Conservation (phyloP, 2,329 filamentous ascomycete genomes). For the Exophiala phaeomuriformis region DNA sequence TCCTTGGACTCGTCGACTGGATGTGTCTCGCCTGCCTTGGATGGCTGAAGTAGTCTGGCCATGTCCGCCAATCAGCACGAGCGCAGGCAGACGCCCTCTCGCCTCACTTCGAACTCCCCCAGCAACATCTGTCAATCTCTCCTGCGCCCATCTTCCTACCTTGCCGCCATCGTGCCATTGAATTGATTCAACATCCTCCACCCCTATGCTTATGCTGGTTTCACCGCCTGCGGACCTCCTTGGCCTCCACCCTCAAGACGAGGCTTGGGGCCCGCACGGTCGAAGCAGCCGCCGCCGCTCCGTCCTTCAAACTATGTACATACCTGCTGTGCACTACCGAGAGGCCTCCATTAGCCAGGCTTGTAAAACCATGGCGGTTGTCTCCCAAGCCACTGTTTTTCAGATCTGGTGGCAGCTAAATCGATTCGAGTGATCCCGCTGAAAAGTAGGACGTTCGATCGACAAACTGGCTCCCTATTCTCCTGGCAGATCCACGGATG, state of each 20-base stretch:
- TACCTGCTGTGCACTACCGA: too few relatives aligned
- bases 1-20: neutral
- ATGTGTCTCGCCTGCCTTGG: neutral
- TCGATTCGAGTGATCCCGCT: neutral
- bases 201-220: neutral
- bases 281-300: too few relatives aligned
- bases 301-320: too few relatives aligned
- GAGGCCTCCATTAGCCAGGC: too few relatives aligned
- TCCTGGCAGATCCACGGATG: neutral
- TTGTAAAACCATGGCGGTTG: too few relatives aligned
- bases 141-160: neutral
- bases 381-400: too few relatives aligned
- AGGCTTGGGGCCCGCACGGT: too few relatives aligned
- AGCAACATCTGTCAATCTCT: slow-evolving; percentile 1
- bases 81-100: neutral
- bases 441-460: neutral
- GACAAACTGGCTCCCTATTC: neutral
- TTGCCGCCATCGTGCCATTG: neutral
- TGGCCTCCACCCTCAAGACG: too few relatives aligned
- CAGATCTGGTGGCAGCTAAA: neutral
- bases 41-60: neutral
- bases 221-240: too few relatives aligned
- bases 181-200: neutral
- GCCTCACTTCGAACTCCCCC: slow-evolving; percentile 4
- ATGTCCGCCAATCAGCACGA: neutral